Percentiles rank a stretch among this genome's conserved stretches.
Conservation (phyloP, 2,329 filamentous ascomycete species). For the Venturia asperata region DNA sequence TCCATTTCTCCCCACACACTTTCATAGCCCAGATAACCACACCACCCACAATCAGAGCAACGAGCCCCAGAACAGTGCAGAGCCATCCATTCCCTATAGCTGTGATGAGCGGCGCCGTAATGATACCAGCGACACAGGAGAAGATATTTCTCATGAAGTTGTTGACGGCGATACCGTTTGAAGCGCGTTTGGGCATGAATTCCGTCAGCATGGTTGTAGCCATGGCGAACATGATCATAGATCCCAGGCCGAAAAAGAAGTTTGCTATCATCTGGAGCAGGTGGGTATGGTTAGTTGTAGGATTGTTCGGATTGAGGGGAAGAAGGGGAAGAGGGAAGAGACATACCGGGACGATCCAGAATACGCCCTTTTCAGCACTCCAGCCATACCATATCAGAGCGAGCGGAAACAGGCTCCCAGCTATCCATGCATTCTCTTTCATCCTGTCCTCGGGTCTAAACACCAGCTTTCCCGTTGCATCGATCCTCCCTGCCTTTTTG, state of each 20-base stretch:
- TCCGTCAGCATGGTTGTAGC: constrained; percentile 36
- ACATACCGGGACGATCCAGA: constrained; percentile 29
- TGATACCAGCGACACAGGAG: constrained; percentile 32
- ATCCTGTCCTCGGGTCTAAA: constrained; percentile 35
- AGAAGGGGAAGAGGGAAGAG: neutral
- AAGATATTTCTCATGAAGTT: constrained; percentile 36
- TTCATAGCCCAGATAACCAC: constrained; percentile 54
- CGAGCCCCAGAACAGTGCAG: constrained; percentile 39
- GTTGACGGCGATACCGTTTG: constrained; percentile 34
- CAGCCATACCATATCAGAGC: constrained; percentile 35
- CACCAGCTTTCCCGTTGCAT: constrained; percentile 31
- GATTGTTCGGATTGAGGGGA: neutral
- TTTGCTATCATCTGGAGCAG: constrained; percentile 26
- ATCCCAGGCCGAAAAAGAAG: constrained; percentile 36
- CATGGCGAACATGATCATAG: constrained; percentile 35
- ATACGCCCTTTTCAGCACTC: constrained; percentile 29
- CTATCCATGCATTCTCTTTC: constrained; percentile 36
- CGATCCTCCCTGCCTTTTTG: constrained; percentile 31
- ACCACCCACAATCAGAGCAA: constrained; percentile 42
- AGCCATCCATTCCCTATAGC: constrained; percentile 36
- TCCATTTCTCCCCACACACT: constrained; percentile 55
- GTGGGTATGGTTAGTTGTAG: neutral
- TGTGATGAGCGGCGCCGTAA: constrained; percentile 31
- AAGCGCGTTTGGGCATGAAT: constrained; percentile 33
- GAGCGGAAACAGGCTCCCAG: constrained; percentile 30